A percentile compares a stretch with the other conserved stretches of the same genome.
Conservation (phyloP, 2,329 filamentous ascomycete genomes). For the Tolypocladium capitatum region DNA sequence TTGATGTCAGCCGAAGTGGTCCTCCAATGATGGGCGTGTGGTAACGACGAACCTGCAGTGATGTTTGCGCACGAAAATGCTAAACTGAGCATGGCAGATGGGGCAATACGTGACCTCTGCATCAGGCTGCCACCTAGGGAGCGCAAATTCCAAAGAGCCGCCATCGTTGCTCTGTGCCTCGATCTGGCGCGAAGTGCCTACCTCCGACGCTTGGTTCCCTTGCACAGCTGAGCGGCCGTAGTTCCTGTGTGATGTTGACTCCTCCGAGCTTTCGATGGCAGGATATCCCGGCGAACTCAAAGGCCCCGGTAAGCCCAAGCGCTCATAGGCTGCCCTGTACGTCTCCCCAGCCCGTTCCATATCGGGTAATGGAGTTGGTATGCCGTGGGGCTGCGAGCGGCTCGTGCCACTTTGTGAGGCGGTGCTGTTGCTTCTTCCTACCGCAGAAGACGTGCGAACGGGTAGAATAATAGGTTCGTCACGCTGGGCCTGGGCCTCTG, state of each 20-base stretch:
- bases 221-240: not conserved
- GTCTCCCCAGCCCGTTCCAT: not conserved
- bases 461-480: slow-evolving; percentile 1
- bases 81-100: slow-evolving; percentile 70
- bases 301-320: not conserved
- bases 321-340: not conserved
- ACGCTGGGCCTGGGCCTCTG: not conserved
- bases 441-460: slow-evolving; percentile 7
- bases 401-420: not conserved
- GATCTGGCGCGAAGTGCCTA: not conserved
- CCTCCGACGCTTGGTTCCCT: not conserved
- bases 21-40: not conserved
- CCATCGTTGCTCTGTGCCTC: not conserved
- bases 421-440: not conserved
- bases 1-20: slow-evolving; percentile 4
- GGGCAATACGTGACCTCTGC: slow-evolving; percentile 69
- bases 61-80: slow-evolving; percentile 78
- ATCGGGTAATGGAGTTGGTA: not conserved
- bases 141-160: slow-evolving; percentile 29
- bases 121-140: slow-evolving; percentile 84
- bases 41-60: slow-evolving; percentile 59
- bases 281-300: no score
- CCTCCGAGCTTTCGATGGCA: not conserved
- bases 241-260: not conserved
- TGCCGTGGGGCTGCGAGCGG: not conserved